Percentiles rank a stretch among this genome's conserved stretches.
Evolutionary conservation across 148 eudicot species (phyloP).

Genomic region (Cornus controversa): DNA sequence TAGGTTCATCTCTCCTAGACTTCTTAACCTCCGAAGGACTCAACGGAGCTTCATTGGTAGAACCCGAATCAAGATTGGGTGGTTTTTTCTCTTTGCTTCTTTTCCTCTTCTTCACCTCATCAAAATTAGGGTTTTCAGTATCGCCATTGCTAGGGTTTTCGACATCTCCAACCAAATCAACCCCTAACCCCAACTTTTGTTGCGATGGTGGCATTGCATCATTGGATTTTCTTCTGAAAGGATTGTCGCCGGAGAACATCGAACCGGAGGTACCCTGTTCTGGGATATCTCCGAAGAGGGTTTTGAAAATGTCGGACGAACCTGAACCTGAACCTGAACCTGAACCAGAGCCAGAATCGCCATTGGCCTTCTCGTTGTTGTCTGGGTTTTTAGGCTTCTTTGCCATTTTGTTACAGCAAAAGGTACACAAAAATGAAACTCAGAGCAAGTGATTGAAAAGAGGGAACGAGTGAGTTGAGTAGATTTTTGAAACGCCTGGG

Average conservation of each 20-base stretch:
- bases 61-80: neutral
- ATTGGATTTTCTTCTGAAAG: conserved; percentile 52
- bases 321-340: conserved; percentile 18
- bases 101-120: conserved; percentile 34
- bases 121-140: conserved; percentile 16
- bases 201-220: too few species aligned
- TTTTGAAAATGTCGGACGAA: conserved; percentile 41
- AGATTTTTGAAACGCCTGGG: too few species aligned
- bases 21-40: conserved; percentile 19
- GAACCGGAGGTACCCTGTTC: conserved; percentile 30
- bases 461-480: too few species aligned
- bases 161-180: conserved; percentile 13
- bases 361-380: conserved; percentile 12
- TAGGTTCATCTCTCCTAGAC: conserved; percentile 7
- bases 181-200: too few species aligned
- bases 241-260: conserved; percentile 60
- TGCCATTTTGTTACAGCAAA: conserved; percentile 38
- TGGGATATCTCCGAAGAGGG: conserved; percentile 50
- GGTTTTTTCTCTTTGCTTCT: conserved; percentile 24
- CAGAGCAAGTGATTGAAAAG: too few species aligned
- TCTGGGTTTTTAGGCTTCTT: conserved; percentile 55
- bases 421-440: neutral
- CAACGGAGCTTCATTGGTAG: neutral
- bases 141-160: conserved; percentile 18
- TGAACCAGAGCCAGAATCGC: conserved; percentile 16